phyloP scores from a whole-genome alignment of 371 early-diverging fungal genomes.

The Globomyces sp. region DNA sequence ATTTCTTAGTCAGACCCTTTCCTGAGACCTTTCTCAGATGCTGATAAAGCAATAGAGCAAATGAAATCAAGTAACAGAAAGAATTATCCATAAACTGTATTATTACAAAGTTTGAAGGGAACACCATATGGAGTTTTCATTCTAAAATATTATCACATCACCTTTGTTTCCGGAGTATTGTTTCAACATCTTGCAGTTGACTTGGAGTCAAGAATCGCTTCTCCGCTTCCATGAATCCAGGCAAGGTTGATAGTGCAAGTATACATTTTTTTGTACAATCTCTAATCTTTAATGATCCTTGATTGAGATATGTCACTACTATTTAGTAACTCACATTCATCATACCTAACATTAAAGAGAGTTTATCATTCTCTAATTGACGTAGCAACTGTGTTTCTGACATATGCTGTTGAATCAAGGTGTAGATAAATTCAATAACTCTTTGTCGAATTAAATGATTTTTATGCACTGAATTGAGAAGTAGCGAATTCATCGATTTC shows the following conservation, averaged over 20 bases:
- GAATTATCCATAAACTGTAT: too few species aligned
- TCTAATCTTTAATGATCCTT: not conserved
- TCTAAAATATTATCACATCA: too few species aligned
- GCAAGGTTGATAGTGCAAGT: not conserved
- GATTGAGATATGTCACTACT: not conserved
- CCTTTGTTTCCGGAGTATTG: too few species aligned
- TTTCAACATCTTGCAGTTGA: too few species aligned
- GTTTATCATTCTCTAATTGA: not conserved
- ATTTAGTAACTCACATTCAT: not conserved
- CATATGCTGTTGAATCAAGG: not conserved
- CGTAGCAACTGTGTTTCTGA: not conserved
- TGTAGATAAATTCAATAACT: not conserved
- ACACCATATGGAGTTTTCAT: too few species aligned
- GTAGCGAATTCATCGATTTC: not conserved
- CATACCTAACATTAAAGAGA: not conserved
- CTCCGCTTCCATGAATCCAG: not conserved
- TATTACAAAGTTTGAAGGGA: too few species aligned
- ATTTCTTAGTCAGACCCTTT: too few species aligned
- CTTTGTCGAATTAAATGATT: not conserved
- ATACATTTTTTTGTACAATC: not conserved
- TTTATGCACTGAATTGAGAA: not conserved
- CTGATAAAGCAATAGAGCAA: too few species aligned
- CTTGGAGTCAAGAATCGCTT: too few species aligned
- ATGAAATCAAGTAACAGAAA: too few species aligned
- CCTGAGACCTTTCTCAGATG: too few species aligned